These are phyloP conservation scores for Saccharomycopsis synnaedendra DNA, from an alignment of 805 yeast genomes.

Conservation along the genomic window DNA sequence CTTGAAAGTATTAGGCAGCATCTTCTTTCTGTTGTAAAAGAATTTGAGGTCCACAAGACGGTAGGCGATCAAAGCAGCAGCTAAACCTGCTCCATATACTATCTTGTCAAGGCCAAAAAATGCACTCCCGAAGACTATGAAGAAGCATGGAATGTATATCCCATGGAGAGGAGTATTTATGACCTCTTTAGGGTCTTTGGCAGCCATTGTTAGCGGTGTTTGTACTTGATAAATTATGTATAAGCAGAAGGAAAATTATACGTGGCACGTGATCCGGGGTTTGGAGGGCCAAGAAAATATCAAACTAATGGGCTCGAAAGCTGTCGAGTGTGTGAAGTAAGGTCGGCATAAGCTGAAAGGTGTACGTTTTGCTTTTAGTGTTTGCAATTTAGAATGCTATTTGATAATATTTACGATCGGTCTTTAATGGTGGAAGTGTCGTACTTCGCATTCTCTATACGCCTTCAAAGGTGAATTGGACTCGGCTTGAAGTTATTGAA, in stretches of 20 bases:
- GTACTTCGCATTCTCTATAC: no score
- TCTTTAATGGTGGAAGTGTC: no score
- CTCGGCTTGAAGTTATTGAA: no score
- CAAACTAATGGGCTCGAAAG: no score
- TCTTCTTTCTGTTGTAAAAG: slow-evolving; percentile 27
- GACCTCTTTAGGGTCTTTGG: slow-evolving; percentile 2
- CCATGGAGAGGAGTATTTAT: slow-evolving; percentile 49
- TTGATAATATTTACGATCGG: no score
- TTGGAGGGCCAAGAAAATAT: no score
- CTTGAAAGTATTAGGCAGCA: slow-evolving; percentile 45
- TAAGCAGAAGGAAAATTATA: background rate
- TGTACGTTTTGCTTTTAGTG: no score
- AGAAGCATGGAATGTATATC: slow-evolving; percentile 54
- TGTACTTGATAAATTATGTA: background rate
- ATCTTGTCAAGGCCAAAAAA: slow-evolving; percentile 32
- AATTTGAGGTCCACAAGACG: slow-evolving; percentile 14
- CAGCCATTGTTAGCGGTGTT: background rate
- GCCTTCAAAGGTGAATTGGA: no score
- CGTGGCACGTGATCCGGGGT: no score
- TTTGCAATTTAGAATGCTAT: no score
- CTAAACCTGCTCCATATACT: slow-evolving; percentile 8
- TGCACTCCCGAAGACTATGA: slow-evolving; percentile 51
- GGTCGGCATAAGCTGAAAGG: no score
- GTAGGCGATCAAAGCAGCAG: slow-evolving; percentile 29
- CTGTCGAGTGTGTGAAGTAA: no score